A percentile compares a stretch with the other conserved stretches of the same genome.
These are phyloP conservation scores for Trichoderma citrinoviride DNA, from an alignment of 2,329 filamentous ascomycete species.

Conservation along the genomic window DNA sequence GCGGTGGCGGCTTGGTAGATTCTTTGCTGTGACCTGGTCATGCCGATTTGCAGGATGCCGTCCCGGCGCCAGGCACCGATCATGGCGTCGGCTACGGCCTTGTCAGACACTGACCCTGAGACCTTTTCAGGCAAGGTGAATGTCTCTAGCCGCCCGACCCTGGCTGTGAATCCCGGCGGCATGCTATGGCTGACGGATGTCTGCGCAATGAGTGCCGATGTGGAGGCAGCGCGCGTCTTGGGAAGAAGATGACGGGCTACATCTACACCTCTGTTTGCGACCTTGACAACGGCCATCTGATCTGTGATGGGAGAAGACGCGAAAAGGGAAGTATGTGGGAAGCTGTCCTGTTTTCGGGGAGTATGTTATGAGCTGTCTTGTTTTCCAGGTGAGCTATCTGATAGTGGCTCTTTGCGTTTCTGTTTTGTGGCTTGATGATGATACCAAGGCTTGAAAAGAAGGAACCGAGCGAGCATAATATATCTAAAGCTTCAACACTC, in stretches of 20 bases:
- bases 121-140: constrained; percentile 42
- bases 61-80: constrained; percentile 44
- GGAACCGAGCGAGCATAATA: not conserved
- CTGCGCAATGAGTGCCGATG: not conserved
- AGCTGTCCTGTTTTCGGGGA: not conserved
- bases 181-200: constrained; percentile 22
- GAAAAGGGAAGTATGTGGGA: not conserved
- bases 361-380: too few relatives aligned
- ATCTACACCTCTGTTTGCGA: not conserved
- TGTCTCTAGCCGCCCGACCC: constrained; percentile 37
- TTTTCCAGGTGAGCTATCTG: not conserved
- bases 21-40: constrained; percentile 36
- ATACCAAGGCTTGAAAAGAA: not conserved
- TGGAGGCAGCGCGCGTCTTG: constrained; percentile 10
- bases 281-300: constrained; percentile 2
- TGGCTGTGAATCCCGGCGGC: constrained; percentile 31
- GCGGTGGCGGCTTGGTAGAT: constrained; percentile 39
- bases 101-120: constrained; percentile 35
- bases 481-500: not conserved
- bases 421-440: not conserved
- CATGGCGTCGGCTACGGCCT: constrained; percentile 40
- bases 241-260: constrained; percentile 3
- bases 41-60: constrained; percentile 47
- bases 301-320: not conserved
- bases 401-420: not conserved